These are phyloP conservation scores for Saturnispora sekii DNA, from an alignment of 805 yeast species.

Conservation along the genomic window DNA sequence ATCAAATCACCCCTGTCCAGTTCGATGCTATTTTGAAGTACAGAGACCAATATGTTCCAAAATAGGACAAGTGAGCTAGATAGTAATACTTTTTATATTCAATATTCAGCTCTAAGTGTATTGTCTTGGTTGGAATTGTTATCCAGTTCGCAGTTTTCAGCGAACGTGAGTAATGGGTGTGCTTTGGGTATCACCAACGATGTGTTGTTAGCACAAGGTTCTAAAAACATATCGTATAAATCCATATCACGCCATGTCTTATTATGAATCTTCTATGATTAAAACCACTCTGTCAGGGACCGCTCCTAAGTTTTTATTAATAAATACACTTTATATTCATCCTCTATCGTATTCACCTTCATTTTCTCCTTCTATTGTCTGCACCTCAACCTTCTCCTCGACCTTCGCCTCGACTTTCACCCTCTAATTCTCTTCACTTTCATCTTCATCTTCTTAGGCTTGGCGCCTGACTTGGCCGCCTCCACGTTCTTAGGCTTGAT, in stretches of 20 bases:
- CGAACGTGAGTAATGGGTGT: too few relatives aligned
- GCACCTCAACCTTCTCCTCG: conserved; percentile 1
- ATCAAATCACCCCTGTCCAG: conserved; percentile 48
- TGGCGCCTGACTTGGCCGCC: conserved; percentile 28
- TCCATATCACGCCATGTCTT: too few relatives aligned
- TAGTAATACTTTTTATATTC: too few relatives aligned
- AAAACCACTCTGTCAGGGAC: too few relatives aligned
- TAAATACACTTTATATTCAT: neutral
- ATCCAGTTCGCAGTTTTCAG: too few relatives aligned
- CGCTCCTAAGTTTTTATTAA: neutral
- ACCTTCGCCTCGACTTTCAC: conserved; percentile 3
- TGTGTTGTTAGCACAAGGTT: too few relatives aligned
- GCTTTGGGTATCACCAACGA: too few relatives aligned
- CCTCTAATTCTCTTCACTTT: conserved; percentile 54
- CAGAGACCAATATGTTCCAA: conserved; percentile 40
- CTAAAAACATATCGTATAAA: too few relatives aligned
- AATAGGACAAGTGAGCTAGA: neutral
- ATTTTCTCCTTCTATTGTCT: neutral
- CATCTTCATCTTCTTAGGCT: conserved; percentile 29
- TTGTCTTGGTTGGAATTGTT: too few relatives aligned
- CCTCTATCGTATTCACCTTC: neutral
- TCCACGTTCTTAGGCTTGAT: conserved; percentile 40
- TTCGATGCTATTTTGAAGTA: conserved; percentile 50
- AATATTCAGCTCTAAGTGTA: neutral
- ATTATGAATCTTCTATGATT: too few relatives aligned